Evolutionary conservation across 345 rosid species (phyloP).

Genomic region (Psidium friedrichsthalianum): DNA sequence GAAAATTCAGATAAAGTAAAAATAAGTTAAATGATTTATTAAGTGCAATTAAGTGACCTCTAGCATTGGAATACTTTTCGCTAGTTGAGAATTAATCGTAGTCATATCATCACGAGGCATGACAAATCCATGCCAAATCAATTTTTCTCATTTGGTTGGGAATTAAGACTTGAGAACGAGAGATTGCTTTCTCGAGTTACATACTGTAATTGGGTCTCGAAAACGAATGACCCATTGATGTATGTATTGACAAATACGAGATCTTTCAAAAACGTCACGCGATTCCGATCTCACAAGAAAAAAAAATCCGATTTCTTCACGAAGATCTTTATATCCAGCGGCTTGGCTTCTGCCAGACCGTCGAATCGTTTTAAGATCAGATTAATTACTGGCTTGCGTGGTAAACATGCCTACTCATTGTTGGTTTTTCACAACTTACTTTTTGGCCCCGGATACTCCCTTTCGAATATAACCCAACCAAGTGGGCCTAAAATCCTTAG

Average conservation of each 20-base stretch:
- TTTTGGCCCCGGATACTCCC: not conserved
- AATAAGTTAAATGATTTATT: no score
- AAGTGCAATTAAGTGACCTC: no score
- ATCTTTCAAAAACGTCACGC: fast-evolving
- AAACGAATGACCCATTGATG: not conserved
- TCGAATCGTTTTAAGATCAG: not conserved
- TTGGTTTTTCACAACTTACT: not conserved
- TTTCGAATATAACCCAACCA: not conserved
- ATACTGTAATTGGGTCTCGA: fast-evolving
- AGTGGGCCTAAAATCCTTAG: not conserved
- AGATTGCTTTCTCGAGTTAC: fast-evolving
- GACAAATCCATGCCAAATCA: no score
- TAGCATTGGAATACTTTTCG: no score
- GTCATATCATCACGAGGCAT: no score
- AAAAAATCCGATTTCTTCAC: not conserved
- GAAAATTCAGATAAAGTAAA: no score
- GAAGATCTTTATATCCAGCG: not conserved
- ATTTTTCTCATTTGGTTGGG: no score
- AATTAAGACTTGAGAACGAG: not conserved
- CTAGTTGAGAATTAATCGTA: no score
- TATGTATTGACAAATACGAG: fast-evolving
- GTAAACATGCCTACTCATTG: not conserved
- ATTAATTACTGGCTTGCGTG: not conserved
- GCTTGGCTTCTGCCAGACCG: not conserved
- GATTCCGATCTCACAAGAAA: not conserved